Base-by-base conservation (phyloP, 768 basidiomycete genomes). In the Leccinum truebloodii region DNA sequence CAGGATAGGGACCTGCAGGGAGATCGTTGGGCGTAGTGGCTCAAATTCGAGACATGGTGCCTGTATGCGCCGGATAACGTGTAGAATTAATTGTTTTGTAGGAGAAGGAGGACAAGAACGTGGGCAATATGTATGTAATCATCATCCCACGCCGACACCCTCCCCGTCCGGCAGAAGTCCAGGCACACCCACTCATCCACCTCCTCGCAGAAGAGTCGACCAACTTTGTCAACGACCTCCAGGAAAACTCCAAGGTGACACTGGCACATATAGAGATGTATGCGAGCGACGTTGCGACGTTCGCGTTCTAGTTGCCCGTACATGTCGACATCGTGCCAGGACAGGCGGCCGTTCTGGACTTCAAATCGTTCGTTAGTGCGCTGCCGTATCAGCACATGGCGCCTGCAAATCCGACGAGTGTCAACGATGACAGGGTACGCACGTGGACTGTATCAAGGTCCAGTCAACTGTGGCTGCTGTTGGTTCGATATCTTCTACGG, bases 1-100 rank as follows among this genome's bases (percentile, higher is more conserved):
- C 68, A 73, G 39, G 71, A 74, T 65, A 76, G 78, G 22, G 93
- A 94, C 73, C 24, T 24, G 24, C 73, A 87, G 30, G 94, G 95
- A 3, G 96, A 98, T 73, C 82, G 86, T 7, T 98, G 95, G 94
- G 97, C 83, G 2, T 98, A 95, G 95, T 97, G 95, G 94, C 78
- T 93, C 67, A 94, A 89, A 77, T 98, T 98, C 76, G 97, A 98
- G 79, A 79, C 32, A 32, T 35, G 13, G 35, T 35, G 35, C 13
- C 14, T 35, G 5, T 35, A 14, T 35, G 35, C 35, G 14, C 35
- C 13, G 35, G 13, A 35, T 35, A 35, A 35, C 13, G 13, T 14
- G 34, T 34, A 12, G 9, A 24, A 24, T 24, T 24, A 35, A 13
- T 10, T 12, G 14, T 37, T 37, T 35, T 14, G 13, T 35, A 14